phyloP scores from a whole-genome alignment of 2,329 filamentous ascomycete genomes.

The Paracorniculantispora psalliotae region DNA sequence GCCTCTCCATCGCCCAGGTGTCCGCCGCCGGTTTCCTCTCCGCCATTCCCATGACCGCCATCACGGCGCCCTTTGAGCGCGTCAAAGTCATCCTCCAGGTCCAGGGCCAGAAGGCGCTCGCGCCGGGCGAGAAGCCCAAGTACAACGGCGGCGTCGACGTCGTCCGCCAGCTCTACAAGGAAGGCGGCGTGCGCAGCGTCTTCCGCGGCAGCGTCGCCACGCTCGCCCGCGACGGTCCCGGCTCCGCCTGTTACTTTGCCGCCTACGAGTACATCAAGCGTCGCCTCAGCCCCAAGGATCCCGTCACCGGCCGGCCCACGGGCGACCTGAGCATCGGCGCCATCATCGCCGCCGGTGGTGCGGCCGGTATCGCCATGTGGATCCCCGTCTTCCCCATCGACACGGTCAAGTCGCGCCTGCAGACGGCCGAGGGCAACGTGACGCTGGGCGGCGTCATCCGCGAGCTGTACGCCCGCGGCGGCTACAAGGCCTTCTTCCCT shows the following conservation, averaged over 20 bases:
- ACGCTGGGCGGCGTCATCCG: constrained; percentile 74
- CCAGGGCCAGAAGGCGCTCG: constrained; percentile 85
- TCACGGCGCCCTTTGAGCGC: constrained; percentile 98
- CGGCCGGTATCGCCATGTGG: constrained; percentile 97
- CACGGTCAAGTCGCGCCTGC: constrained; percentile 89
- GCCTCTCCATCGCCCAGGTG: constrained; percentile 81
- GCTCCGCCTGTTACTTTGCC: constrained; percentile 92
- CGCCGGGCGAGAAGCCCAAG: constrained; percentile 85
- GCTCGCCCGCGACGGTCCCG: constrained; percentile 87
- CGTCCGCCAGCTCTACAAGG: constrained; percentile 84
- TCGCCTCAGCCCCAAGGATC: constrained; percentile 75
- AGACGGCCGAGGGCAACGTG: constrained; percentile 82
- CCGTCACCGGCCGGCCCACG: constrained; percentile 61
- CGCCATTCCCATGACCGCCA: constrained; percentile 93
- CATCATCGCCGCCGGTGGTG: constrained; percentile 80
- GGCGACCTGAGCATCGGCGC: constrained; percentile 78
- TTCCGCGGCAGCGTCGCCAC: constrained; percentile 91
- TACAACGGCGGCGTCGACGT: constrained; percentile 87
- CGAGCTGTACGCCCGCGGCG: constrained; percentile 77
- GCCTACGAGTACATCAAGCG: constrained; percentile 96
- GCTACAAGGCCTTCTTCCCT: constrained; percentile 91
- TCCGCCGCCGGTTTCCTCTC: constrained; percentile 95
- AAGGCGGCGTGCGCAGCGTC: constrained; percentile 84
- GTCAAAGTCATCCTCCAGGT: constrained; percentile 98
- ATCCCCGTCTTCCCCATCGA: constrained; percentile 97